Conservation (phyloP, 306 rosid species). For the Ochetophila trinervis region DNA sequence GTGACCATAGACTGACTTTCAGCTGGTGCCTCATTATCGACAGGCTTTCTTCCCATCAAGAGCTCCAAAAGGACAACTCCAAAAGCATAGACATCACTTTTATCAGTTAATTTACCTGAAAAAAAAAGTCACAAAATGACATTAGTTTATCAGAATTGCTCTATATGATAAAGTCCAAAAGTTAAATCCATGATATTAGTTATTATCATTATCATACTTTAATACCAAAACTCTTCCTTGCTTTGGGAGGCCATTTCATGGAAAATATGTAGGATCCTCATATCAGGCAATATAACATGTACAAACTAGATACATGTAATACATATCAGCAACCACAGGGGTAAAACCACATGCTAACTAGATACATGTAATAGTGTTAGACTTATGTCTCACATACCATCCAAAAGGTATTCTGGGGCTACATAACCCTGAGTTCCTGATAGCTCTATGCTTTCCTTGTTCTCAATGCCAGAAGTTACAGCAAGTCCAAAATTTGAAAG, state of each 20-base stretch:
- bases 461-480: conserved; percentile 57
- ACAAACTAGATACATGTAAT: neutral
- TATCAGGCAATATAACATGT: too few species aligned
- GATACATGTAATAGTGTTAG: neutral
- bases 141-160: neutral
- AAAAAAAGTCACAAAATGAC: conserved; percentile 1
- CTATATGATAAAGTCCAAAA: neutral
- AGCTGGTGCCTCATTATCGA: conserved; percentile 50
- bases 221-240: too few species aligned
- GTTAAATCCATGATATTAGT: neutral
- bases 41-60: conserved; percentile 68
- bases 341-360: neutral
- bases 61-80: conserved; percentile 88
- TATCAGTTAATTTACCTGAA: conserved; percentile 86
- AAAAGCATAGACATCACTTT: conserved; percentile 88
- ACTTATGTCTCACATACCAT: conserved; percentile 45
- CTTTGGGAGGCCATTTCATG: too few species aligned
- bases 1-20: conserved; percentile 67
- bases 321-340: neutral
- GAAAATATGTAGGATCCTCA: too few species aligned
- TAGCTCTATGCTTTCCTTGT: conserved; percentile 57
- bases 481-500: conserved; percentile 82
- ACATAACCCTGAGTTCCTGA: conserved; percentile 70
- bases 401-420: conserved; percentile 80
- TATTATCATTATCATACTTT: too few species aligned